Evolutionary conservation across 164 flowering plant species (phyloP), one percentile per base, ranked within the genome.

Genomic region (Berberis vulgaris): DNA sequence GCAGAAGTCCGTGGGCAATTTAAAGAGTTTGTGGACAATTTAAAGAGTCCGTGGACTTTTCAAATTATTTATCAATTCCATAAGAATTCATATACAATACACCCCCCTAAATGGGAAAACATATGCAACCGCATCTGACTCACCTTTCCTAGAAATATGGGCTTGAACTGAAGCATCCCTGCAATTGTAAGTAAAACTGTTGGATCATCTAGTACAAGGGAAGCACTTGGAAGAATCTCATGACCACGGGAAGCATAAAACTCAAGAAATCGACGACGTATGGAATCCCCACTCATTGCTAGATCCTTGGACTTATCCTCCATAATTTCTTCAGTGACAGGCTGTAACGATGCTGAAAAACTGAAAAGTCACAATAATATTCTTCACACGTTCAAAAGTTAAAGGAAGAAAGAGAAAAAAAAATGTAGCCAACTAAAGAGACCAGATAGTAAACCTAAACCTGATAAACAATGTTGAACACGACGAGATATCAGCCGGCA

Each of bases 131-230:
- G n/a, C n/a, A n/a, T n/a, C n/a, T n/a, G n/a, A 45, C 64, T 53
- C 68, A 88, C 98, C 86, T 88, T 81, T 64, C 98, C 98, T 73
- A 94, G 96, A 75, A 94, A 94, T 70, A 90, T 84, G 67, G 96
- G 96, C 78, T 94, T 94, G 77, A 94, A 94, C 69, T 87, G 97
- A 78, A 90, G 96, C 98, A 94, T 94, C 62, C 98, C 97, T 5
- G 97, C 98, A 64, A 94, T 90, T 45, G 98, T 93, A 65, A 93
- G 75, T 57, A 93, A 72, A 68, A 93, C 97, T 4, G 97, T 93
- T 40, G 98, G 98, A 76, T 93, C 98, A 67, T 90, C 96, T n/a
- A 97, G 97, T 61, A 90, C 97, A 62, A 93, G 97, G 52, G 98
- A 90, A 60, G 97, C 65, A 77, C 97, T 93, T 63, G 98, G 97